phyloP scores from a whole-genome alignment of 768 basidiomycete genomes.

The Neoboletus subvelutipes region DNA sequence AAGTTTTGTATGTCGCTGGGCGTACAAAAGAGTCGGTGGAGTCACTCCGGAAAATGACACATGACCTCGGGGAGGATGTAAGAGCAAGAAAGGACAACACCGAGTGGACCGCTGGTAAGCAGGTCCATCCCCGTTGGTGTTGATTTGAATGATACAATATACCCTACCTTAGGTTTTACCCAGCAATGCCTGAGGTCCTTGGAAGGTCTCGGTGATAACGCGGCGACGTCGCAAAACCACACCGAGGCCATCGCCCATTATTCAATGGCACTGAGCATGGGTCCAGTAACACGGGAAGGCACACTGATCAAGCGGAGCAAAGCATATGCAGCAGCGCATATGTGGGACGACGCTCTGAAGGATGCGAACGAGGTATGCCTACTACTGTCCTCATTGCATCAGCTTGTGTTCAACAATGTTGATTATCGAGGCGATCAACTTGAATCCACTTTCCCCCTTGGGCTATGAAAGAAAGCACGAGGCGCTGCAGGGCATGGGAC shows the following conservation, averaged over 20 bases:
- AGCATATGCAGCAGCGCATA: background rate
- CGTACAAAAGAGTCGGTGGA: background rate
- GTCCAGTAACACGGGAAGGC: background rate
- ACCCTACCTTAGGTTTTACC: background rate
- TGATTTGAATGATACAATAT: background rate
- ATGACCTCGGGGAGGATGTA: background rate
- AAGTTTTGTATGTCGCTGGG: background rate
- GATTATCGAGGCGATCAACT: background rate
- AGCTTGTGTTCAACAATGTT: background rate
- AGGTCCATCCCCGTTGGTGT: background rate
- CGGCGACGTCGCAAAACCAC: background rate
- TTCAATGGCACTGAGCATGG: background rate
- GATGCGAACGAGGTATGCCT: conserved; percentile 5
- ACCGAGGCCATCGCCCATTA: conserved; percentile 3
- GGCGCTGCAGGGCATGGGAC: conserved; percentile 13
- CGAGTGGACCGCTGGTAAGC: conserved; percentile 7
- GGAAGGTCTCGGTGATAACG: conserved; percentile 4
- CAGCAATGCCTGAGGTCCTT: background rate
- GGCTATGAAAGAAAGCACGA: conserved; percentile 4
- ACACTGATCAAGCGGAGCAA: conserved; percentile 4
- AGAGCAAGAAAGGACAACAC: background rate
- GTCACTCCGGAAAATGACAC: background rate
- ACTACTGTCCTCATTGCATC: background rate
- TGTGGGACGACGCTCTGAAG: conserved; percentile 1
- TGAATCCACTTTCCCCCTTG: background rate